Base-by-base conservation (phyloP, 176 grass and related monocot genomes). In the Carex littledalei region DNA sequence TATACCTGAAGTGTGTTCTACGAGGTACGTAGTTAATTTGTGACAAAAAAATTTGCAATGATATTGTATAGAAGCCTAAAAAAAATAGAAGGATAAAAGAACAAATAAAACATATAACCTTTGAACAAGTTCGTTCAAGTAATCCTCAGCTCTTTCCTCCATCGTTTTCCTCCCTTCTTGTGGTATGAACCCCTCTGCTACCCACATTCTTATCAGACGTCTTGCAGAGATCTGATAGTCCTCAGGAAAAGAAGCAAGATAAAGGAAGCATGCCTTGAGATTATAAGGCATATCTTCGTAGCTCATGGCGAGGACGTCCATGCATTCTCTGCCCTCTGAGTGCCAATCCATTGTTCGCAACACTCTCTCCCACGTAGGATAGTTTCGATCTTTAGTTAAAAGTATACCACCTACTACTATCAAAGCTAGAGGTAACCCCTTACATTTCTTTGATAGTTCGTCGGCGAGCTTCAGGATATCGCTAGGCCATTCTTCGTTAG, bases 241-340 rank as follows among this genome's bases (percentile, higher is more conserved):
- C 52, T 86, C 84, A 0, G 84, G 79, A 11, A 86, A 91, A 8
- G 79, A 20, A 76, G 64, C 60, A 0, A 88, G 18, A 35, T 91
- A 91, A 8, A 91, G 52, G 14, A 88, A 85, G 29, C 89, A 88
- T 14, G 89, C 66, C 63, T 91, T 91, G 67, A 88, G 53, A 91
- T 86, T 6, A 41, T 91, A 84, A 1, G 86, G 90, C 15, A 91
- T 79, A 65, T 88, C 86, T 79, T 88, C 68, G 17, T 92, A 92
- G 57, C 84, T 74, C 59, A 10, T 86, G 61, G 34, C 43, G 1
- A 16, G 86, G 72, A 72, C 86, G 73, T 50, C 17, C 17, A 13
- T 53, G 86, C 50, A 89, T 76, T 15, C 87, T 81, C 17, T 64
- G 41, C 61, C 60, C 2, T 63, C 60, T 63, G 60, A 63, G 60